Evolutionary conservation across 75 land plant genomes (phyloP).

Genomic region (Sequoiadendron giganteum): DNA sequence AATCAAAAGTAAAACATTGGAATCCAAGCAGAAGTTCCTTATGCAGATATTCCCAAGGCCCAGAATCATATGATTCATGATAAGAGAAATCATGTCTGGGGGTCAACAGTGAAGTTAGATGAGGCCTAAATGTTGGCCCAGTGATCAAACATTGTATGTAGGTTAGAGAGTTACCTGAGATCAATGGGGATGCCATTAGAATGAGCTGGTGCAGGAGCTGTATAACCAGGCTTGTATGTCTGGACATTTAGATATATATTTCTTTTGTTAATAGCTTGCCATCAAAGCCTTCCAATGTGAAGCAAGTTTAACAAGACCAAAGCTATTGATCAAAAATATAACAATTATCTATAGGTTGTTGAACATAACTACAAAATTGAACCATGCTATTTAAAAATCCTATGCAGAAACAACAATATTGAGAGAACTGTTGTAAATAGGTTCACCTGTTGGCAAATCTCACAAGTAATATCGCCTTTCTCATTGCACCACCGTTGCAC

Average conservation of each 20-base stretch:
- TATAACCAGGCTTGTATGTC: constrained; percentile 63
- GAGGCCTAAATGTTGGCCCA: background rate
- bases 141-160: background rate
- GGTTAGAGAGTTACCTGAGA: constrained; percentile 35
- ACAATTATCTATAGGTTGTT: too few species aligned
- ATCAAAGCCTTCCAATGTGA: background rate
- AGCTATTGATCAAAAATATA: background rate
- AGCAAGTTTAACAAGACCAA: background rate
- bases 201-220: constrained; percentile 39
- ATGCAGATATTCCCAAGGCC: background rate
- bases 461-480: constrained; percentile 59
- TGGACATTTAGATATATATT: constrained; percentile 17
- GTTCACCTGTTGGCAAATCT: constrained; percentile 62
- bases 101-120: background rate
- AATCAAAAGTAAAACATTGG: background rate
- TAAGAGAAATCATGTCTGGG: background rate
- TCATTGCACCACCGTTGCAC: constrained; percentile 69
- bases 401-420: background rate
- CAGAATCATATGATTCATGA: background rate
- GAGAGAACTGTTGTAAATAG: background rate
- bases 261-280: background rate
- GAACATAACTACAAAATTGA: background rate
- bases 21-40: background rate
- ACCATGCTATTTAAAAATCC: background rate
- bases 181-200: constrained; percentile 60